Base-by-base conservation (phyloP, 2,329 filamentous ascomycete species). In the Diaporthe sp. region DNA sequence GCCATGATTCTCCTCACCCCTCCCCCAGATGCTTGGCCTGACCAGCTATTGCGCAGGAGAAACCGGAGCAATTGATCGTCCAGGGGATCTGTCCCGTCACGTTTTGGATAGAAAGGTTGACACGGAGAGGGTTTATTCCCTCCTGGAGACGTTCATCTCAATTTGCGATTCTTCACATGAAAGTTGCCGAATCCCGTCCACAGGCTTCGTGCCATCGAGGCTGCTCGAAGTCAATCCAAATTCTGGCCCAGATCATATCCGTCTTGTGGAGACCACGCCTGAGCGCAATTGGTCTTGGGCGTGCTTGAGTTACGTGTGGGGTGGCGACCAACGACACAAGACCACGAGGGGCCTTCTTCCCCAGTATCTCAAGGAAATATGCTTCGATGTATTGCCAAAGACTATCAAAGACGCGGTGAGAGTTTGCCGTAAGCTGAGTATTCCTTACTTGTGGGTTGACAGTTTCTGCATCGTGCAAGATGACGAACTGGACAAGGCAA, bases 381-480 rank as follows among this genome's bases (percentile, higher is more conserved):
- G 6, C 22, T 22, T 60, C 22, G 33, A 52, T 4, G 5, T n/a
- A 17, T 52, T 71, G 13, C 68, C 68, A 3, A 15, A 28, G 17
- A 71, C 68, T 15, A 57, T 71, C 1, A 40, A 40, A 33, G 68
- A 71, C 25, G 68, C 68, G 3, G 54, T 71, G 4, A 45, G n/a
- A 3, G 38, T 71, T 1, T 71, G 54, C 28, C 54, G 68, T 3
- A 19, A 2, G 22, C 35, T 71, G 10, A 9, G 13, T 1, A 71
- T 71, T 15, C 38, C 54, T 10, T 45, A 58, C 13, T 15, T 71
- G 17, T 71, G 68, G 68, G 45, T 60, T 8, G 68, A 71, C 25
- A 57, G 50, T 33, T 40, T 71, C 50, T 60, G 68, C 47, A 71
- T 71, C 9, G 54, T 71, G n/a, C 68, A 71, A 40, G 68, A 71